Evolutionary conservation across 2,329 filamentous ascomycete genomes (phyloP).

Genomic region (Nemania sp.): DNA sequence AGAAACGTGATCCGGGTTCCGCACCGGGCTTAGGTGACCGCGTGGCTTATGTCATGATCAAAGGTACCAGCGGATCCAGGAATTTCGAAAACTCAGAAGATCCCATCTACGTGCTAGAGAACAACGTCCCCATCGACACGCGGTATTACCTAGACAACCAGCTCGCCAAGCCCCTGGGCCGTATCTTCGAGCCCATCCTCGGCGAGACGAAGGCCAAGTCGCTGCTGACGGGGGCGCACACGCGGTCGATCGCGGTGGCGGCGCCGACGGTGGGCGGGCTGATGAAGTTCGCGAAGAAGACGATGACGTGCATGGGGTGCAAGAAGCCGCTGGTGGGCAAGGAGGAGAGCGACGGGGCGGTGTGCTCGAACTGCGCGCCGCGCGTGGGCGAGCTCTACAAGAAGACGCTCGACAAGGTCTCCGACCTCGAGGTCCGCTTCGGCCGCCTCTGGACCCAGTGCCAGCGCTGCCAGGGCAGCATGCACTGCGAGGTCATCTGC

Average conservation of each 20-base stretch:
- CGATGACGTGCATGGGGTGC: conserved; percentile 97
- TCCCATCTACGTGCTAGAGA: conserved; percentile 93
- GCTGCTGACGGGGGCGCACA: conserved; percentile 89
- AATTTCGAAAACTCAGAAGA: conserved; percentile 98
- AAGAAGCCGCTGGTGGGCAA: conserved; percentile 89
- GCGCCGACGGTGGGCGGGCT: conserved; percentile 88
- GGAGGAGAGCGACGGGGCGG: conserved; percentile 79
- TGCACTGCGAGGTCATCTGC: conserved; percentile 98
- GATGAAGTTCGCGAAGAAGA: conserved; percentile 99
- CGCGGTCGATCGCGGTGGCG: conserved; percentile 88
- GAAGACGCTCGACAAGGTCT: conserved; percentile 83
- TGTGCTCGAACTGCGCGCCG: conserved; percentile 83
- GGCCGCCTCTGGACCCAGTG: conserved; percentile 96
- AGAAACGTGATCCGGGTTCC: conserved; percentile 92
- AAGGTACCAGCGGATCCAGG: conserved; percentile 84
- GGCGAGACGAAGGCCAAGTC: conserved; percentile 89
- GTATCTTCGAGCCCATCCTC: conserved; percentile 97
- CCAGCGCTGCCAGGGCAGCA: conserved; percentile 94
- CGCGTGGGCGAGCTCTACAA: conserved; percentile 92
- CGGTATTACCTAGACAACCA: conserved; percentile 99
- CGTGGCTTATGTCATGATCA: conserved; percentile 97
- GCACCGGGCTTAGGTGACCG: conserved; percentile 91
- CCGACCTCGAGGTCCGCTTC: conserved; percentile 91
- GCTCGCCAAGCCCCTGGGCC: conserved; percentile 86
- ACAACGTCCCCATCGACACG: conserved; percentile 97